Percentiles rank a stretch among this genome's conserved stretches.
Conservation (phyloP, 148 eudicot species). For the Agrostemma githago region DNA sequence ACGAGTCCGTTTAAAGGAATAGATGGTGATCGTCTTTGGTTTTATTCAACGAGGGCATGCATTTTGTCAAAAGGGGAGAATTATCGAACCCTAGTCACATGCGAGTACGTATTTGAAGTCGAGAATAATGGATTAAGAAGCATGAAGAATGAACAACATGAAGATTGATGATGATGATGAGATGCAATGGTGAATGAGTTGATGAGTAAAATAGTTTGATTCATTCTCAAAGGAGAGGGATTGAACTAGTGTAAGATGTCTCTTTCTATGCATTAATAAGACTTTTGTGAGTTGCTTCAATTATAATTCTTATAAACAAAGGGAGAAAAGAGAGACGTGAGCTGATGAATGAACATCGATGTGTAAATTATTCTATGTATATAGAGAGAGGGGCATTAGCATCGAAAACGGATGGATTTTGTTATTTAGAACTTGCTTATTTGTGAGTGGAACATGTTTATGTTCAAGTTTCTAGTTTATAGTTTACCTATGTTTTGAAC, state of each 20-base stretch:
- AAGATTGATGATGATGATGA: neutral
- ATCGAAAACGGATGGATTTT: conserved; percentile 1
- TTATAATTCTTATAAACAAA: neutral
- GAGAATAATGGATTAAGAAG: neutral
- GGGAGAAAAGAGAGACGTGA: neutral
- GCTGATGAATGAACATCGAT: neutral
- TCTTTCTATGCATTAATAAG: neutral
- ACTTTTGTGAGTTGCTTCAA: conserved; percentile 3
- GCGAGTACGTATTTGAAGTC: neutral
- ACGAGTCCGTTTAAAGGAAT: conserved; percentile 9
- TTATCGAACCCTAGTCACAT: neutral
- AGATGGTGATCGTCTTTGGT: neutral
- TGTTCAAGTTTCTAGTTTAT: neutral
- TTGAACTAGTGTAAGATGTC: conserved; percentile 1
- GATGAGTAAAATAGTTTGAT: neutral
- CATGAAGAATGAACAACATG: neutral
- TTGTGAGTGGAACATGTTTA: conserved; percentile 5
- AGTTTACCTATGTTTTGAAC: neutral
- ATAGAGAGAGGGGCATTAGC: conserved; percentile 1
- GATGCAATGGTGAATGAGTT: neutral
- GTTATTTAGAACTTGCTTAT: conserved; percentile 8
- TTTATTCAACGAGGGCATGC: neutral
- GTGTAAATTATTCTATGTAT: conserved; percentile 3
- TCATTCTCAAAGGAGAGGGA: neutral
- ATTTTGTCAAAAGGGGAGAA: neutral